Base-by-base conservation (phyloP, 768 basidiomycete genomes). In the Lanmaoa pseudosensibilis region DNA sequence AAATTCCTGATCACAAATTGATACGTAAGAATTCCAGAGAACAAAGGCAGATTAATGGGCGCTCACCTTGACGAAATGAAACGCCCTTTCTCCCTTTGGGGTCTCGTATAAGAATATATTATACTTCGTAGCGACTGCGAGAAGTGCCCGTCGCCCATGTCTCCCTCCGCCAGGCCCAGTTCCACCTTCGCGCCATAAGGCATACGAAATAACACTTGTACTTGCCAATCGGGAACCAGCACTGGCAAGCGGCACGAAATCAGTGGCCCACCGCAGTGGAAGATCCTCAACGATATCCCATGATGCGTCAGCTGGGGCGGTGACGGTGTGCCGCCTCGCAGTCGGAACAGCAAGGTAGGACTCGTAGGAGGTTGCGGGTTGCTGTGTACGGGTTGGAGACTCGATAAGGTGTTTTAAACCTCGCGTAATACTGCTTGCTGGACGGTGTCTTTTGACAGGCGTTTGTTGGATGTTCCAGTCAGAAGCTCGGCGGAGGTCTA, bases 181-280 rank as follows among this genome's bases (percentile, higher is more conserved):
- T 66, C 48, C 78, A 3, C 85, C 83, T 33, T 88, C 83, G 36
- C 75, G 77, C 85, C 85, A 90, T 4, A 91, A 72, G 10, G 87
- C 83, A 66, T 87, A 94, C 5, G 80, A 84, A 23, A 83, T 63
- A 15, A 90, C 84, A 3, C 83, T 81, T 2, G 78, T 63, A 54
- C 79, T 81, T 27, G 77, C 73, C 43, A 92, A 72, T 44, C 89
- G 78, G 25, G 90, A 88, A 3, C 87, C 83, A 25, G 80, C 70
- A 2, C 80, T 72, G 5, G 89, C 89, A n/a, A 94, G 79, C 0
- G 89, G 85, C 2, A 90, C 88, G 65, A 82, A 93, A 69, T 94
- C 92, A 0, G 87, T 87, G n/a, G 90, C 89, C 92, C 92, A 94
- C 33, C 88, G 82, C 44, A 92, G 64, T 2, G 90, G 88, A 10